phyloP scores from a whole-genome alignment of 2,329 filamentous ascomycete species.

The Calonectria leucothoes region DNA sequence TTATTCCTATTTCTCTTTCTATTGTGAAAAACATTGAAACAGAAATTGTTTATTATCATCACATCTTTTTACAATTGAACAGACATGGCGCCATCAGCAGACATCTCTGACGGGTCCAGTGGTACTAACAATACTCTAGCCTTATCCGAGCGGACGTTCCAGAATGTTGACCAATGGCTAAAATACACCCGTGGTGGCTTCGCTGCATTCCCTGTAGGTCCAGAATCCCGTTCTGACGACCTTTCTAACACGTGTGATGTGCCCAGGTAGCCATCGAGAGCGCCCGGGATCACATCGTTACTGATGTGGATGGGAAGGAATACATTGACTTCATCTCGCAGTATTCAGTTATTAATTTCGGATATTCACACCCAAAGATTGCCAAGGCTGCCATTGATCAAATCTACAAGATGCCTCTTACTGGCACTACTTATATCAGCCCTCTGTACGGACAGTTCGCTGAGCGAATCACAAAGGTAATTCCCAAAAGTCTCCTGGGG shows the following conservation, averaged over 20 bases:
- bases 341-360: constrained; percentile 21
- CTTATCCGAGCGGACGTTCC: neutral
- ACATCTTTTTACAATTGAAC: neutral
- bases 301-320: constrained; percentile 20
- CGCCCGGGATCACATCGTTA: constrained; percentile 16
- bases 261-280: constrained; percentile 17
- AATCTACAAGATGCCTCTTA: constrained; percentile 14
- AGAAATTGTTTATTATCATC: neutral
- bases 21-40: neutral
- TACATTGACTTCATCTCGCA: constrained; percentile 27
- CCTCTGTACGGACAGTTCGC: constrained; percentile 23
- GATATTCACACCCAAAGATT: constrained; percentile 20
- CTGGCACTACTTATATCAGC: constrained; percentile 14
- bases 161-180: neutral
- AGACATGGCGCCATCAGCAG: constrained; percentile 19
- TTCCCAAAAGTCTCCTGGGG: neutral
- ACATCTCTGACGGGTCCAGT: neutral
- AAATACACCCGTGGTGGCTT: constrained; percentile 18
- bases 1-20: neutral
- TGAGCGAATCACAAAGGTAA: constrained; percentile 20
- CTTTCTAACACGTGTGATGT: neutral
- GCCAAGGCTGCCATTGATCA: constrained; percentile 15
- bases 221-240: neutral
- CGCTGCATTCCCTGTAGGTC: constrained; percentile 12
- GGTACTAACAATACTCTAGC: neutral